These are phyloP conservation scores for Alloteropsis semialata DNA, from an alignment of 176 grass and related monocot species.

Conservation along the genomic window DNA sequence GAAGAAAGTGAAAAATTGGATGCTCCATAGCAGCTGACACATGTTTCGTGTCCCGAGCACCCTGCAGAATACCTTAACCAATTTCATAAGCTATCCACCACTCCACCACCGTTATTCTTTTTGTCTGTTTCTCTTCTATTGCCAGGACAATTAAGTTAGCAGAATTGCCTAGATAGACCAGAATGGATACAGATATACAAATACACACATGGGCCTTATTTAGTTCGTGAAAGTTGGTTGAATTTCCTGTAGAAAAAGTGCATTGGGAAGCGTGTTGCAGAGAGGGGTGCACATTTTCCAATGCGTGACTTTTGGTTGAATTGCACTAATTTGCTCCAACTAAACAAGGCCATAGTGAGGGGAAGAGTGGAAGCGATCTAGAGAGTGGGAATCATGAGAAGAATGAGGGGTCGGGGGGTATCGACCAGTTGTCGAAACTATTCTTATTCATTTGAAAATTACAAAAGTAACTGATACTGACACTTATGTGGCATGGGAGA, in stretches of 20 bases:
- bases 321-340: too few relatives aligned
- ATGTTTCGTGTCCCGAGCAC: slow-evolving; percentile 14
- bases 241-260: too few relatives aligned
- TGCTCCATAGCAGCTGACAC: slow-evolving; percentile 14
- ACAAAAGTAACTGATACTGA: not conserved
- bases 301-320: too few relatives aligned
- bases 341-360: too few relatives aligned
- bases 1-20: slow-evolving; percentile 37
- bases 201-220: too few relatives aligned
- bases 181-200: not conserved
- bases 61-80: slow-evolving; percentile 26
- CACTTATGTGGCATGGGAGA: not conserved
- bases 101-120: slow-evolving; percentile 16
- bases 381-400: not conserved
- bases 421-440: too few relatives aligned
- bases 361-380: not conserved
- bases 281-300: too few relatives aligned
- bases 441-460: not conserved
- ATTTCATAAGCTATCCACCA: slow-evolving; percentile 23
- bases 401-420: not conserved
- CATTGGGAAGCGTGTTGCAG: too few relatives aligned
- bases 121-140: slow-evolving; percentile 29
- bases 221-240: too few relatives aligned
- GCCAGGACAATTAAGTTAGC: slow-evolving; percentile 13
- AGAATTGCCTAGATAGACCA: not conserved